Percentiles rank a stretch among this genome's conserved stretches.
Evolutionary conservation across 2,329 filamentous ascomycete genomes (phyloP).

Genomic region (Biscogniauxia marginata): DNA sequence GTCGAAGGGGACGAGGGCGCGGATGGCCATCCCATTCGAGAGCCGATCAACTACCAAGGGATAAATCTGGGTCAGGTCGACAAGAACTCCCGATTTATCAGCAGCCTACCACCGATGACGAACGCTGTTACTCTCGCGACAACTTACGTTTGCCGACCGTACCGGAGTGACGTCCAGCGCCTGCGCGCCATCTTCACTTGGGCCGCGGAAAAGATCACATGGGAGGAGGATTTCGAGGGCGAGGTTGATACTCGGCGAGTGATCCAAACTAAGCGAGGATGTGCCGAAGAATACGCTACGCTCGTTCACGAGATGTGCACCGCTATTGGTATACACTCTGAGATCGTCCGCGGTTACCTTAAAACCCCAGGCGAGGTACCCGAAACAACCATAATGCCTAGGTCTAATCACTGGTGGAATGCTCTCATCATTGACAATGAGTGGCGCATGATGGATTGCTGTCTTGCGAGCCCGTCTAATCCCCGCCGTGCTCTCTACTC

Average conservation of each 20-base stretch:
- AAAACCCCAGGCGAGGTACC: slow-evolving; percentile 83
- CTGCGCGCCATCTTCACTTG: slow-evolving; percentile 95
- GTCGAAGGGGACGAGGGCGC: slow-evolving; percentile 88
- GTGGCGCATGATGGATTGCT: slow-evolving; percentile 96
- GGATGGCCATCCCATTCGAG: slow-evolving; percentile 77
- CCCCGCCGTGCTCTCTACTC: slow-evolving; percentile 78
- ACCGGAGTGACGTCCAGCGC: slow-evolving; percentile 89
- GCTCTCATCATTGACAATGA: slow-evolving; percentile 88
- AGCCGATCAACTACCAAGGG: slow-evolving; percentile 76
- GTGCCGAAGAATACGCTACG: slow-evolving; percentile 83
- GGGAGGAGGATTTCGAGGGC: slow-evolving; percentile 95
- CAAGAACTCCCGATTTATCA: slow-evolving; percentile 91
- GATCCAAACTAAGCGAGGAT: slow-evolving; percentile 79
- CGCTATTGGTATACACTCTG: slow-evolving; percentile 83
- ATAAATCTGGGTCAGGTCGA: slow-evolving; percentile 87
- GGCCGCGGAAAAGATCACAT: slow-evolving; percentile 90
- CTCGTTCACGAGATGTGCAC: slow-evolving; percentile 92
- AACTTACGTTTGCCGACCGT: slow-evolving; percentile 89
- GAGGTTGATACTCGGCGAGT: slow-evolving; percentile 79
- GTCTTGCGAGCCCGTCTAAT: slow-evolving; percentile 86
- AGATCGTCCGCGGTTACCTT: slow-evolving; percentile 85
- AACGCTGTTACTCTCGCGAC: slow-evolving; percentile 82
- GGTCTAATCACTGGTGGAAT: slow-evolving; percentile 98
- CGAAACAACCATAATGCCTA: slow-evolving; percentile 78
- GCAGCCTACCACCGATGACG: slow-evolving; percentile 75